Percentiles rank a stretch among this genome's conserved stretches.
phyloP scores from a whole-genome alignment of 2,329 filamentous ascomycete species.

The Aspergillus phoenicis region DNA sequence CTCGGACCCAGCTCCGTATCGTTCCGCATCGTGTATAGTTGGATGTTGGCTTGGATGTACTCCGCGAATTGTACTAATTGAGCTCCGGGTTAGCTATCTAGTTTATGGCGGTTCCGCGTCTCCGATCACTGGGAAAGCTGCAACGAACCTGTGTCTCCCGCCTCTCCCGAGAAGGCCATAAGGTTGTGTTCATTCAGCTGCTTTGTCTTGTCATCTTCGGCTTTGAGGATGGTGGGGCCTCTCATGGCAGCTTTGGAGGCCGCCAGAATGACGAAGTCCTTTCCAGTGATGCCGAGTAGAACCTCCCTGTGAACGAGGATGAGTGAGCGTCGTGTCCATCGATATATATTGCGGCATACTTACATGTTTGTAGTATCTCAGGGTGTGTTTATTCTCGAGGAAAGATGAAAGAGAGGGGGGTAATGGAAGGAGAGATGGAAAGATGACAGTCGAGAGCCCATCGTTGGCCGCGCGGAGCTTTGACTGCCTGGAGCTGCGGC shows the following conservation, averaged over 20 bases:
- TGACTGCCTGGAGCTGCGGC: conserved; percentile 42
- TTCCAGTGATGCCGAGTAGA: conserved; percentile 95
- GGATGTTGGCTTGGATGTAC: conserved; percentile 97
- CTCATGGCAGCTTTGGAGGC: conserved; percentile 98
- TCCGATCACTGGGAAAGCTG: conserved; percentile 1
- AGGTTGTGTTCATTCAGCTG: conserved; percentile 89
- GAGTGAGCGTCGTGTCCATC: conserved; percentile 17
- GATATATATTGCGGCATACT: conserved; percentile 17
- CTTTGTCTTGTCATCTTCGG: conserved; percentile 94
- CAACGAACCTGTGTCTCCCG: conserved; percentile 82
- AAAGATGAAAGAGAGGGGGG: conserved; percentile 22
- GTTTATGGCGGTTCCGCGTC: neutral
- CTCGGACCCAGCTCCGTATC: conserved; percentile 87
- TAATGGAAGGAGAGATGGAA: conserved; percentile 24
- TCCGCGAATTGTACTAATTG: conserved; percentile 91
- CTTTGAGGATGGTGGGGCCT: conserved; percentile 93
- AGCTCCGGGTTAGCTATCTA: conserved; percentile 19
- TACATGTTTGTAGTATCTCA: conserved; percentile 31
- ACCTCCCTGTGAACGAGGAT: conserved; percentile 73
- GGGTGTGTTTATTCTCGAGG: neutral
- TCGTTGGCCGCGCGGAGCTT: conserved; percentile 44
- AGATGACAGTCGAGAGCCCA: conserved; percentile 26
- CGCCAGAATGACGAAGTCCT: conserved; percentile 98
- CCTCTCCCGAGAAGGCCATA: conserved; percentile 93
- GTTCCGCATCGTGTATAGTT: conserved; percentile 98